A percentile compares a stretch with the other conserved stretches of the same genome.
These are phyloP conservation scores for Tricholoma saponaceum DNA, from an alignment of 768 basidiomycete genomes.

Conservation along the genomic window DNA sequence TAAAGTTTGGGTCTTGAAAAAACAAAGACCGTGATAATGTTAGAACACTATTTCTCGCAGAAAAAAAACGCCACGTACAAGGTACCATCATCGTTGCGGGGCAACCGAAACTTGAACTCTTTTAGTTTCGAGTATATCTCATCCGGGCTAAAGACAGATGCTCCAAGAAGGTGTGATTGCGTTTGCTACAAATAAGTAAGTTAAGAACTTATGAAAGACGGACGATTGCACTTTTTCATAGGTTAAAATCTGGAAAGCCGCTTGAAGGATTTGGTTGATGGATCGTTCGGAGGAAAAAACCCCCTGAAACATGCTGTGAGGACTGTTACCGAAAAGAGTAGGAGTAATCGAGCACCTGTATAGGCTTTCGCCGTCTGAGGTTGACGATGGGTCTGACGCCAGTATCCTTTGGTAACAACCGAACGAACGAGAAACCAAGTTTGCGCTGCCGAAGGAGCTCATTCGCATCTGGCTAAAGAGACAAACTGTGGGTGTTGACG, in stretches of 20 bases:
- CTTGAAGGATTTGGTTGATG: constrained; percentile 84
- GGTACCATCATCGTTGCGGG: constrained; percentile 34
- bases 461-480: constrained; percentile 53
- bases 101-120: constrained; percentile 55
- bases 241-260: constrained; percentile 81
- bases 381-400: constrained; percentile 96
- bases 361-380: constrained; percentile 49
- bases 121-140: constrained; percentile 79
- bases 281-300: constrained; percentile 42
- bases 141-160: constrained; percentile 78
- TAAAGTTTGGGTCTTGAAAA: constrained; percentile 74
- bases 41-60: neutral
- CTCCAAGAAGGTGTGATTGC: constrained; percentile 64
- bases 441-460: constrained; percentile 66
- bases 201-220: neutral
- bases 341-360: constrained; percentile 23
- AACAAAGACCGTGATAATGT: neutral
- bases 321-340: neutral
- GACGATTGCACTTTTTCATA: constrained; percentile 68
- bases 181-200: constrained; percentile 42
- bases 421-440: constrained; percentile 81
- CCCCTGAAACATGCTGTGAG: constrained; percentile 21
- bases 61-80: constrained; percentile 40
- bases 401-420: constrained; percentile 90
- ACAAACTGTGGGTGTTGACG: neutral